Evolutionary conservation across 192 early-diverging fungal species (phyloP), one percentile per base, ranked within the genome.

Genomic region (Mortierella hygrophila): DNA sequence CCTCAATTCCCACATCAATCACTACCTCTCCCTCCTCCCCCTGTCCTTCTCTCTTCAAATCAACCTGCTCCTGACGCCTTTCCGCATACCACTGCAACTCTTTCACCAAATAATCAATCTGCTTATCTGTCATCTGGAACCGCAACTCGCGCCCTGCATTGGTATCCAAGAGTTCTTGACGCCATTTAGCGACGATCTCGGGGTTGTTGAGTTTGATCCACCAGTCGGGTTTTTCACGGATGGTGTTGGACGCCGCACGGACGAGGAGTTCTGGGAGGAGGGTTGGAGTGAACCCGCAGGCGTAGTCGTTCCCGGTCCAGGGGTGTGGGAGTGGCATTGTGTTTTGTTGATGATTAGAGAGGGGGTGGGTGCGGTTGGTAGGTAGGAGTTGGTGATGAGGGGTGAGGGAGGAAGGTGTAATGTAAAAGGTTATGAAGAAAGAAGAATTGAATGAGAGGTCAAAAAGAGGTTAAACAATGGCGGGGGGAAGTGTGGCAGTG

Each of bases 141-240:
- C 26, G 35, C 8, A 6, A 40, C 38, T 40, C 38, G 38, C 23
- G 3, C n/a, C 10, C 29, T 26, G 29, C 60, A 77, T 10, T 57
- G 80, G 35, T 79, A 74, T 11, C 57, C 5, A 65, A 23, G 1
- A 76, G 60, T 8, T 76, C 75, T 0, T n/a, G 71, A 88, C 76
- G 15, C 88, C 88, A 38, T 15, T 72, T 18, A 47, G 72, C 81
- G 77, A 85, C 74, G 72, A 89, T 73, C 40, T 32, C 65, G 70
- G 86, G 42, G 88, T 89, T 65, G 70, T 79, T 5, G 68, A 77
- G 26, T 74, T 79, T 69, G 44, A 49, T 75, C 85, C 76, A 76
- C 92, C 92, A 93, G 21, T 84, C 41, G 26, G 76, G 82, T 74
- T 92, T 92, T 47, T 80, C 85, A 42, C 89, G 91, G 52, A 93